phyloP scores from a whole-genome alignment of 2,329 filamentous ascomycete species.

The Fusarium siculi region DNA sequence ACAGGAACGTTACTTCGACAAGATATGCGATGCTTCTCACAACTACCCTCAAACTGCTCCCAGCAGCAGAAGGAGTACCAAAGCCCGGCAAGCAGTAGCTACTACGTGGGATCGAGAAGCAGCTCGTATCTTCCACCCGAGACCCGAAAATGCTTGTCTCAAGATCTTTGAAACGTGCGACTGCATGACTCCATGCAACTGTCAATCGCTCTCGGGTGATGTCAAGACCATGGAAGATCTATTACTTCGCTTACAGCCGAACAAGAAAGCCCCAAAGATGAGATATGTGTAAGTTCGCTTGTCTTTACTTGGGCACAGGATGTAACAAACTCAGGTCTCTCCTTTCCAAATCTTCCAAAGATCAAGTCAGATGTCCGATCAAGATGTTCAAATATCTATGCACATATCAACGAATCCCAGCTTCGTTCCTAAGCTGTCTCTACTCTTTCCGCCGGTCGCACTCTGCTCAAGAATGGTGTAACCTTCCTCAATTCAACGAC shows the following conservation, averaged over 20 bases:
- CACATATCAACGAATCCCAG: conserved; percentile 18
- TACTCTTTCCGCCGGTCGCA: conserved; percentile 11
- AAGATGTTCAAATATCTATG: conserved; percentile 29
- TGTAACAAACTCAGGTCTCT: conserved; percentile 9
- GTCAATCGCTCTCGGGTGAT: neutral
- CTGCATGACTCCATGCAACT: neutral
- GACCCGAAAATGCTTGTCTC: neutral
- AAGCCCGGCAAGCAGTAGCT: neutral
- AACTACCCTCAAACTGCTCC: neutral
- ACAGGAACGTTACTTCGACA: neutral
- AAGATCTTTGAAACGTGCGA: conserved; percentile 5
- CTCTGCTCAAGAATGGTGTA: conserved; percentile 4
- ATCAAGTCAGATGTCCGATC: neutral
- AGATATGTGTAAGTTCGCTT: conserved; percentile 15
- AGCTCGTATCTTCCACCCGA: neutral
- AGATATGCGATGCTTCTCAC: neutral
- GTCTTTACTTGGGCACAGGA: rapidly evolving
- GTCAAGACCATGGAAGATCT: neutral
- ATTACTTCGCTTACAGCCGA: neutral
- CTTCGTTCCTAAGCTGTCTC: conserved; percentile 6
- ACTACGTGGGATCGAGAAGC: conserved; percentile 6
- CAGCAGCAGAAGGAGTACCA: neutral
- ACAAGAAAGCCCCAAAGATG: neutral
- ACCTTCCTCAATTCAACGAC: conserved; percentile 23
- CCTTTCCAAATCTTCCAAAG: conserved; percentile 12